Evolutionary conservation across 257 asterid genomes (phyloP), one percentile per base, ranked within the genome.

Genomic region (Osmanthus fragrans): DNA sequence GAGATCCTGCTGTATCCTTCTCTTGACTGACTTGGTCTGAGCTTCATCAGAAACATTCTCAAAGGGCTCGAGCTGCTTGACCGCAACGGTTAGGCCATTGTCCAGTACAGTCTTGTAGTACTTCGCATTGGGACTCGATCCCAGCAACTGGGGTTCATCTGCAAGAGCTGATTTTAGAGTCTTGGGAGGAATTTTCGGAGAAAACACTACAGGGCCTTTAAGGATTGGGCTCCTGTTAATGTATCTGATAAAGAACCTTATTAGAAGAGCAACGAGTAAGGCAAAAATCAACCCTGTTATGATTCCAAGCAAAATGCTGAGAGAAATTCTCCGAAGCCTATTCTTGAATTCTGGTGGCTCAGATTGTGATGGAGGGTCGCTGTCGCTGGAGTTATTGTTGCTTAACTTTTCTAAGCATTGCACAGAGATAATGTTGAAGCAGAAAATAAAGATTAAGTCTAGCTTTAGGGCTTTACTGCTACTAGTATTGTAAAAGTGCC

Each of bases 51-150:
- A 83, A 77, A 69, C 77, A 21, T 83, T 74, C 34, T 66, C 81
- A 8, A 85, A 82, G 73, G 88, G 89, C 77, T 87, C 90, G 19
- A 95, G 86, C 76, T 79, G 87, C 86, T 95, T 95, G 63, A 93
- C 96, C 0, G 98, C 98, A 45, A 95, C 79, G 11, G 84, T 86
- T 7, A 95, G 88, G 72, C 98, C 96, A 72, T 89, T 95, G 47
- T 93, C 99, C 7, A 93, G 97, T 32, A 90, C 89, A 19, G 89
- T 88, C 84, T 83, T 93, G 85, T 82, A 93, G 79, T 85, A 95
- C 70, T 81, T 91, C 19, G 97, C 97, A 39, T 73, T 84, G 27
- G 90, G 83, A 79, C 95, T 87, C 23, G 97, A 87, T 6, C 97
- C 94, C 0, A 93, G 87, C 66, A 91, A 81, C 72, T 85, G 90